A percentile compares a stretch with the other conserved stretches of the same genome.
Evolutionary conservation across 192 early-diverging fungal species (phyloP).

Genomic region (Entophlyctis luteolus): DNA sequence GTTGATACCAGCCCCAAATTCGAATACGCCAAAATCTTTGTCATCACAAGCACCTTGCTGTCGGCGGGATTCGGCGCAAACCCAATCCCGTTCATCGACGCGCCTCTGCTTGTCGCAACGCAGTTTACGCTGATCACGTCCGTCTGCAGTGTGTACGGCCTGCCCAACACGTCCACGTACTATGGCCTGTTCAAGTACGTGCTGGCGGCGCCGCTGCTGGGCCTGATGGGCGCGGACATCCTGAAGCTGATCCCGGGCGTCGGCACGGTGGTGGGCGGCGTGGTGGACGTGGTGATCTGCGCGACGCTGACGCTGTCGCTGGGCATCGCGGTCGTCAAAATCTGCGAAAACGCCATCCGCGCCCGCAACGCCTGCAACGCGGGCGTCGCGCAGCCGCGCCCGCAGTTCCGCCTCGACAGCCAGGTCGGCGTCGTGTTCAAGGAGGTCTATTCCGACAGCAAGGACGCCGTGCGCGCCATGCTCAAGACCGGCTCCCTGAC

Average conservation of each 20-base stretch:
- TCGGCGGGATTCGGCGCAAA: conserved; percentile 9
- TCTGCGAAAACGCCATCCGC: neutral
- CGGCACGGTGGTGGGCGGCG: conserved; percentile 9
- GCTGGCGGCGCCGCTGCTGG: conserved; percentile 1
- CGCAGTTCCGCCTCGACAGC: neutral
- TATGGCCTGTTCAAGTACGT: conserved; percentile 14
- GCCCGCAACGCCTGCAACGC: neutral
- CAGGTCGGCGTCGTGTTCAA: conserved; percentile 7
- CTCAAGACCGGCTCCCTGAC: neutral
- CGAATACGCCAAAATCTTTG: conserved; percentile 6
- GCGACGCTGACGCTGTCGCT: conserved; percentile 7
- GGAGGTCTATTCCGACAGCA: neutral
- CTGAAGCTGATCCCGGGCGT: conserved; percentile 16
- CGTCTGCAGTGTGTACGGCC: conserved; percentile 3
- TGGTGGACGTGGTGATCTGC: conserved; percentile 15
- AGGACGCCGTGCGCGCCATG: conserved; percentile 5
- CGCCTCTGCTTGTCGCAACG: conserved; percentile 2
- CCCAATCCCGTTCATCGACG: conserved; percentile 16
- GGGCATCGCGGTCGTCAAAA: conserved; percentile 2
- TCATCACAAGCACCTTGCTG: conserved; percentile 14
- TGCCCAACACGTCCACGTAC: conserved; percentile 5
- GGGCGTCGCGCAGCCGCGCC: neutral
- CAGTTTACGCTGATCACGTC: neutral
- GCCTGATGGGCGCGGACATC: conserved; percentile 11
- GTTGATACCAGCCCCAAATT: conserved; percentile 1